Base-by-base conservation (phyloP, 192 early-diverging fungal genomes). In the Rhizophagus sp. region DNA sequence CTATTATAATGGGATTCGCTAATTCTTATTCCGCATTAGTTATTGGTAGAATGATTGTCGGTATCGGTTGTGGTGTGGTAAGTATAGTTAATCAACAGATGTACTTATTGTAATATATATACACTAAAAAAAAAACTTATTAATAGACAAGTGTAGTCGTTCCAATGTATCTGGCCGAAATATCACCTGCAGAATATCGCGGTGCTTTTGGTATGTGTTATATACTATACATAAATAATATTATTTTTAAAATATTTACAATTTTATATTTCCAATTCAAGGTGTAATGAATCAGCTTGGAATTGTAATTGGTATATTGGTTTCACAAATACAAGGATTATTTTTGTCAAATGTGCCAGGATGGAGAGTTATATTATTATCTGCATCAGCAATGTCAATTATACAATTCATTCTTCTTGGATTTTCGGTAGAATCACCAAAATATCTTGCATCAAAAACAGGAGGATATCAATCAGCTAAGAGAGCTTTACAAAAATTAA, bases 201-300 rank as follows among this genome's bases (percentile, higher is more conserved):
- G 96, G 96, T 0, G 84, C 88, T 44, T 87, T 96, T 44, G 95
- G 91, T 82, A 88, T 72, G 62, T 61, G n/a, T n/a, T 49, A 50
- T 27, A 34, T 33, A 30, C 34, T 52, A 67, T 13, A 39, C 49
- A 47, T 22, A 19, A 36, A 36, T 36, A 36, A 4, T 36, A 5
- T 36, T 36, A 4, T 36, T 7, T 25, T 19, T 50, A 62, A 44
- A 24, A n/a, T 47, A 39, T 50, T 25, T 62, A 66, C 6, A n/a
- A 19, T 30, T 33, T 3, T 9, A 76, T 33, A 39, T 41, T 49
- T 15, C 27, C 25, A 49, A 25, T 30, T 41, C 17, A 76, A 88
- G 87, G 94, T 57, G 88, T 91, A n/a, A 87, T 93, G 80, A 95
- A 95, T 83, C 96, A 97, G 85, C 82, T 96, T 68, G 91, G 92